Conservation (phyloP, 2,329 filamentous ascomycete species). For the Seiridium cupressi region DNA sequence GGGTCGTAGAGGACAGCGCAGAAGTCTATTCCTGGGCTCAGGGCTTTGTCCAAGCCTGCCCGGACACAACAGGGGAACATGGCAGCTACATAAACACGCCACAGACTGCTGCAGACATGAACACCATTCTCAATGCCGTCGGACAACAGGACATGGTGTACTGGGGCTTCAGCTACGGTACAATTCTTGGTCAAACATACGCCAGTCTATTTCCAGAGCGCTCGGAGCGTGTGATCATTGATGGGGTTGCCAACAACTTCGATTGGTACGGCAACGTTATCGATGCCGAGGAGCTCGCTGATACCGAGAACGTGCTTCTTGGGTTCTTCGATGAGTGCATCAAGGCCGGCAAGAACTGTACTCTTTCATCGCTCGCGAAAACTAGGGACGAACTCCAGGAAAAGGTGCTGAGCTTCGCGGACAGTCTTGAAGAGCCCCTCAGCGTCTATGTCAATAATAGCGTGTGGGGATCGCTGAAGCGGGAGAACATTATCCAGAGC, state of each 20-base stretch:
- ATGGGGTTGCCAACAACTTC: slow-evolving; percentile 10
- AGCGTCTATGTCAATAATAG: slow-evolving; percentile 40
- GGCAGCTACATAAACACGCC: slow-evolving; percentile 35
- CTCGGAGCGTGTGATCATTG: slow-evolving; percentile 21
- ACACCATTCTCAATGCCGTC: slow-evolving; percentile 43
- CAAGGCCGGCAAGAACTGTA: slow-evolving; percentile 44
- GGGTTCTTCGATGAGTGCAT: slow-evolving; percentile 45
- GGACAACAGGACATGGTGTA: slow-evolving; percentile 45
- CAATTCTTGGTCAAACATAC: slow-evolving; percentile 24
- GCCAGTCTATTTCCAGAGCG: slow-evolving; percentile 23
- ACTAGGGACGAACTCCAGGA: slow-evolving; percentile 32
- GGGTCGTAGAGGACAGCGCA: slow-evolving; percentile 18
- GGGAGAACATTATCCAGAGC: slow-evolving; percentile 30
- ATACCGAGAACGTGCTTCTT: slow-evolving; percentile 40
- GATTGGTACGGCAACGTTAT: slow-evolving; percentile 30
- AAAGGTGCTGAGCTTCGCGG: slow-evolving; percentile 30
- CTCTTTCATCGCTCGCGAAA: slow-evolving; percentile 33
- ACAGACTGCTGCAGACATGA: slow-evolving; percentile 49
- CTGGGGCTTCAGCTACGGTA: slow-evolving; percentile 24
- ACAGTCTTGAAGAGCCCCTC: slow-evolving; percentile 34
- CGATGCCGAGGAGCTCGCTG: slow-evolving; percentile 35
- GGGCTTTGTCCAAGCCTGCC: background rate
- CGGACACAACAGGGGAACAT: slow-evolving; percentile 8
- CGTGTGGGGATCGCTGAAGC: slow-evolving; percentile 35
- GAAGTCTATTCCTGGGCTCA: slow-evolving; percentile 24